phyloP scores from a whole-genome alignment of 2,329 filamentous ascomycete species.

The Xylaria sp. region DNA sequence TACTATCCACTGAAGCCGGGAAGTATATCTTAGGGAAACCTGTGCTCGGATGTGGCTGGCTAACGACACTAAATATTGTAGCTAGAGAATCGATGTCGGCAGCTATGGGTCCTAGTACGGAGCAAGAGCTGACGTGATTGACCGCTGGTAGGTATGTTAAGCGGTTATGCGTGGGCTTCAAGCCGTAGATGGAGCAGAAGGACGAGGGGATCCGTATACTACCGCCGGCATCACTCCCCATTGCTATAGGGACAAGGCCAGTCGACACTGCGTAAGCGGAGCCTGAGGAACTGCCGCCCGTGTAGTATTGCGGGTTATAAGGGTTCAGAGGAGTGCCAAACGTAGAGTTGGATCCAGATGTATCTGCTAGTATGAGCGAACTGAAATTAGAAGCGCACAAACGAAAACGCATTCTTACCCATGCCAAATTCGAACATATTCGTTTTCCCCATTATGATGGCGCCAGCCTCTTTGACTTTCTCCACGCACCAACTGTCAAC shows the following conservation, averaged over 20 bases:
- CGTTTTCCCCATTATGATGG: constrained; percentile 75
- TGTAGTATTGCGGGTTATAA: constrained; percentile 66
- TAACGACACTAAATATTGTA: constrained; percentile 73
- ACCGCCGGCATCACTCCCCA: constrained; percentile 79
- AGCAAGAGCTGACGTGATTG: constrained; percentile 62
- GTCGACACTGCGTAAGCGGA: constrained; percentile 75
- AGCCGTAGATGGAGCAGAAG: constrained; percentile 76
- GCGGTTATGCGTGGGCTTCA: constrained; percentile 76
- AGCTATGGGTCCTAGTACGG: constrained; percentile 74
- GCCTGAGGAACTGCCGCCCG: constrained; percentile 80
- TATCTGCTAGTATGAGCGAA: constrained; percentile 58
- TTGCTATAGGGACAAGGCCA: constrained; percentile 75
- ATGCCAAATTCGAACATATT: constrained; percentile 82
- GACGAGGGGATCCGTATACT: constrained; percentile 77
- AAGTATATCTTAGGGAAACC: constrained; percentile 58
- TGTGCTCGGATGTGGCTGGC: constrained; percentile 68
- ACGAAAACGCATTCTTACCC: constrained; percentile 56
- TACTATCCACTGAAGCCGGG: neutral
- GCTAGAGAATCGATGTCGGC: constrained; percentile 73
- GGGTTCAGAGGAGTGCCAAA: constrained; percentile 79
- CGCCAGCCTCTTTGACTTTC: constrained; percentile 76
- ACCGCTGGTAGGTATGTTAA: constrained; percentile 69
- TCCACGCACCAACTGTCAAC: constrained; percentile 75
- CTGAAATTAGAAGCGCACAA: neutral
- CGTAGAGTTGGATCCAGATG: constrained; percentile 78